phyloP scores from a whole-genome alignment of 2,329 filamentous ascomycete genomes.

The Acrocalymma vagum region DNA sequence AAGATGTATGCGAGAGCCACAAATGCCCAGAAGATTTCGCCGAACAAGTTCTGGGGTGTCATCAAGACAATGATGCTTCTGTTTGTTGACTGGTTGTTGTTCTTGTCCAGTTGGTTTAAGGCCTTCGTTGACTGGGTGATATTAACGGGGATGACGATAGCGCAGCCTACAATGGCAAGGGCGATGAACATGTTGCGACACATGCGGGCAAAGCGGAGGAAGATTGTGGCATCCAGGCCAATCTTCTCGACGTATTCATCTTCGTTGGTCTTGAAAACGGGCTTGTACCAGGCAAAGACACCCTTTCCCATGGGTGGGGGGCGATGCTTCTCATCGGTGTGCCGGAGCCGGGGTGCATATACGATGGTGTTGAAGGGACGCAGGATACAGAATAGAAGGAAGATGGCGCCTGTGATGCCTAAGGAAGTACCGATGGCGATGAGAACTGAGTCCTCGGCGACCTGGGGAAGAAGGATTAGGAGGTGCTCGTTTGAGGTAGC shows the following conservation, averaged over 20 bases:
- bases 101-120: conserved; percentile 20
- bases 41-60: conserved; percentile 58
- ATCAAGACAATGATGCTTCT: conserved; percentile 35
- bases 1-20: conserved; percentile 70
- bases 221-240: conserved; percentile 90
- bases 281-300: conserved; percentile 86
- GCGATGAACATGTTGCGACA: conserved; percentile 86
- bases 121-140: conserved; percentile 47
- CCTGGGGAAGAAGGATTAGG: conserved; percentile 49
- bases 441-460: conserved; percentile 71
- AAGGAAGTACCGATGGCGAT: conserved; percentile 84
- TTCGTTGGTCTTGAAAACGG: conserved; percentile 81
- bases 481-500: background rate
- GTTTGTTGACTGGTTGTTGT: conserved; percentile 5
- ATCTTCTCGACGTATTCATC: conserved; percentile 79
- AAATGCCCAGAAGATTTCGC: conserved; percentile 65
- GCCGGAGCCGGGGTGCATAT: conserved; percentile 92
- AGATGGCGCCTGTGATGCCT: conserved; percentile 75
- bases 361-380: conserved; percentile 91
- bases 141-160: conserved; percentile 84
- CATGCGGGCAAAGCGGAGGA: conserved; percentile 90
- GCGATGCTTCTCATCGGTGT: conserved; percentile 88
- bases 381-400: conserved; percentile 84
- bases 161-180: conserved; percentile 76
- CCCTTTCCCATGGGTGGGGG: conserved; percentile 87